A percentile compares a stretch with the other conserved stretches of the same genome.
These are phyloP conservation scores for Stellera chamaejasme DNA, from an alignment of 345 rosid species.

Conservation along the genomic window DNA sequence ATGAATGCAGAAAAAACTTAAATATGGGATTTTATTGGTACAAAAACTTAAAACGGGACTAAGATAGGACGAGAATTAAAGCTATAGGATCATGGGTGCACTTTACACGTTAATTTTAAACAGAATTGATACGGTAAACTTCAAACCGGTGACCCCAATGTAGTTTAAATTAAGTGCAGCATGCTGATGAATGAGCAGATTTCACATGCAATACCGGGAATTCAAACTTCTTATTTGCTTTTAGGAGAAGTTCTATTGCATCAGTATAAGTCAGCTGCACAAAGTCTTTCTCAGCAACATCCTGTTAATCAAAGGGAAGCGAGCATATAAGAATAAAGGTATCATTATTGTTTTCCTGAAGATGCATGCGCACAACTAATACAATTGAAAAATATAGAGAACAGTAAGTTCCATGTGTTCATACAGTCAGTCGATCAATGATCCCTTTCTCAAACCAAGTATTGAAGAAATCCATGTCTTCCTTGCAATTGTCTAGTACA, in stretches of 20 bases:
- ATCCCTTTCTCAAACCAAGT: constrained; percentile 98
- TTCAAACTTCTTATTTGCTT: constrained; percentile 76
- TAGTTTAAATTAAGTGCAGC: not conserved
- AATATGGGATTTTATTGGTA: too few species aligned
- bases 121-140: not conserved
- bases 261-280: constrained; percentile 85
- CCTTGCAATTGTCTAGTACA: constrained; percentile 84
- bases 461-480: constrained; percentile 98
- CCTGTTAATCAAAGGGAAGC: constrained; percentile 35
- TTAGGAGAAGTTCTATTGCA: constrained; percentile 80
- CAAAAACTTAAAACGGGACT: too few species aligned
- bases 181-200: not conserved
- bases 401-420: constrained; percentile 11
- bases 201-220: constrained; percentile 51
- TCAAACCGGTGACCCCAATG: too few species aligned
- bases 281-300: constrained; percentile 81
- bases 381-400: constrained; percentile 13
- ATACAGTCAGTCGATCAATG: constrained; percentile 74
- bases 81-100: too few species aligned
- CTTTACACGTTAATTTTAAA: constrained; percentile 4
- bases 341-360: not conserved
- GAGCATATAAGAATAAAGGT: constrained; percentile 3
- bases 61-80: too few species aligned
- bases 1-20: too few species aligned
- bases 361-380: constrained; percentile 15